Evolutionary conservation across 2,329 filamentous ascomycete species (phyloP).

Genomic region (Fusarium phyllophilum): DNA sequence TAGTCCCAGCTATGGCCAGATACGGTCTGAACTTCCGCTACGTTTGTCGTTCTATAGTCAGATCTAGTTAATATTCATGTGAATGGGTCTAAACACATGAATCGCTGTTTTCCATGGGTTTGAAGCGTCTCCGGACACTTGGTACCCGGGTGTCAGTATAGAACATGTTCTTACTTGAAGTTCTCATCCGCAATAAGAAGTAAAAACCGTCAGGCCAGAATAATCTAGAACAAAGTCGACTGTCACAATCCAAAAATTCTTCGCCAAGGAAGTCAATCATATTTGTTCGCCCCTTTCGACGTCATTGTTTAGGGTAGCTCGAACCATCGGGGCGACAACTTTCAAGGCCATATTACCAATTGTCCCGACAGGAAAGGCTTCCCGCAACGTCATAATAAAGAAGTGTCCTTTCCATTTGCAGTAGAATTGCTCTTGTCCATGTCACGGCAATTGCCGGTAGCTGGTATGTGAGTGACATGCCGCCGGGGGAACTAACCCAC

Average conservation of each 20-base stretch:
- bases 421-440: no score
- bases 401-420: background rate
- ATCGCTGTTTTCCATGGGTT: no score
- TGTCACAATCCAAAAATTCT: background rate
- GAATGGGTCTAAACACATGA: background rate
- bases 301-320: constrained; percentile 7
- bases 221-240: background rate
- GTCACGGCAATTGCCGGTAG: background rate
- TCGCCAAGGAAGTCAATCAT: background rate
- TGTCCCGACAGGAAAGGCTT: no score
- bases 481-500: background rate
- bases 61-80: background rate
- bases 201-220: background rate
- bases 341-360: background rate
- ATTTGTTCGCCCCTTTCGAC: background rate
- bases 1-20: background rate
- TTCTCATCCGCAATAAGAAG: background rate
- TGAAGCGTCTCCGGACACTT: background rate
- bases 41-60: background rate
- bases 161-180: no score
- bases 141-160: background rate
- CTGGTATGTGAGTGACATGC: constrained; percentile 1
- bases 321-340: background rate
- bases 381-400: no score
- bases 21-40: no score